Percentiles rank a stretch among this genome's conserved stretches.
phyloP scores from a whole-genome alignment of 495 filamentous ascomycete genomes.

The Xylaria longipes region DNA sequence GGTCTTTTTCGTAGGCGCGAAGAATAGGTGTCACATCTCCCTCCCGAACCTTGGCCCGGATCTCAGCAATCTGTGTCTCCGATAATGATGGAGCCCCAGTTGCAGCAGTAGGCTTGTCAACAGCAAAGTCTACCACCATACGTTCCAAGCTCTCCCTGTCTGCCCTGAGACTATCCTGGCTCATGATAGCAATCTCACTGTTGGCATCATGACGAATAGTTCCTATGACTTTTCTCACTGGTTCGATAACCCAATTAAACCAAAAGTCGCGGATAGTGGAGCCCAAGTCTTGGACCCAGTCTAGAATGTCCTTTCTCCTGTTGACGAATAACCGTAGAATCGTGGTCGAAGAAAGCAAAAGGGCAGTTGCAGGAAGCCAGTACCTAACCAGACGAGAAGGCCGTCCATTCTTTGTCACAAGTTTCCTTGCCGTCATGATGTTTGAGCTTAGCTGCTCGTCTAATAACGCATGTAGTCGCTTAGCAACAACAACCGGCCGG shows the following conservation, averaged over 20 bases:
- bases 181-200: conserved; percentile 95
- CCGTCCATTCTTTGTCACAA: conserved; percentile 68
- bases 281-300: conserved; percentile 79
- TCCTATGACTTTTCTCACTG: conserved; percentile 77
- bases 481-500: conserved; percentile 65
- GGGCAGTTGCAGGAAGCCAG: conserved; percentile 75
- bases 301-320: conserved; percentile 71
- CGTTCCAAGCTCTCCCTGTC: conserved; percentile 91
- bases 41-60: conserved; percentile 79
- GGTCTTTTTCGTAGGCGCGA: conserved; percentile 85
- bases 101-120: conserved; percentile 70
- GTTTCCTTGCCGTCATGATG: conserved; percentile 49
- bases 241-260: conserved; percentile 93
- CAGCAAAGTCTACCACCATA: conserved; percentile 96
- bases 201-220: conserved; percentile 91
- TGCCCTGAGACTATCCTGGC: conserved; percentile 82
- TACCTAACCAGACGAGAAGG: conserved; percentile 81
- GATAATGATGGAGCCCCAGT: conserved; percentile 51
- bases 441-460: conserved; percentile 66
- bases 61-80: conserved; percentile 67
- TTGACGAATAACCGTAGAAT: conserved; percentile 76
- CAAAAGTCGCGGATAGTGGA: conserved; percentile 85
- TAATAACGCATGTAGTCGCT: conserved; percentile 71
- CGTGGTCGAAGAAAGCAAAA: conserved; percentile 80
- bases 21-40: conserved; percentile 93